phyloP scores from a whole-genome alignment of 306 rosid genomes.

The Prunus davidiana region DNA sequence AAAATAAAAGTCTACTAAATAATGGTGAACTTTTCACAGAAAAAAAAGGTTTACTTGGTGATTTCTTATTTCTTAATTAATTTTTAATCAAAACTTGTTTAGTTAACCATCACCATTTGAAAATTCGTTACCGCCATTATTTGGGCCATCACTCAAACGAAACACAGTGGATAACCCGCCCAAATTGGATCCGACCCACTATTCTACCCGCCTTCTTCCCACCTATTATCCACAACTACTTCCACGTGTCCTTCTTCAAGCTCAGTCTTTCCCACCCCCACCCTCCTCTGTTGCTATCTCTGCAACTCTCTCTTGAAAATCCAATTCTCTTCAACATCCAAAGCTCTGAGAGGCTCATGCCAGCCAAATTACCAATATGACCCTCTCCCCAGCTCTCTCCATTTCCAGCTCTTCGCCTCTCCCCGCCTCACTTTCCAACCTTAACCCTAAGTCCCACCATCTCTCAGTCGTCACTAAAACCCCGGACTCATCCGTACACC shows the following conservation, averaged over 20 bases:
- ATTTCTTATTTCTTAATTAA: too few relatives aligned
- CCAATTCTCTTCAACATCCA: neutral
- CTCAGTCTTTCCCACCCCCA: constrained; percentile 6
- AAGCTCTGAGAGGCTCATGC: constrained; percentile 29
- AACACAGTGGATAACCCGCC: constrained; percentile 10
- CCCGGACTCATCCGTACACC: neutral
- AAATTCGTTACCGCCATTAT: constrained; percentile 37
- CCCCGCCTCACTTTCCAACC: constrained; percentile 33
- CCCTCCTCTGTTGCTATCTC: constrained; percentile 16
- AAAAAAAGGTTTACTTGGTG: too few relatives aligned
- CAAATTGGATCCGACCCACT: neutral
- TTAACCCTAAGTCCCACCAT: constrained; percentile 24
- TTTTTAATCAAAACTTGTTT: too few relatives aligned
- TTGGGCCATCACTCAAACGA: neutral
- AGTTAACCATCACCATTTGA: constrained; percentile 1
- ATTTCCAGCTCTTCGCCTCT: constrained; percentile 45
- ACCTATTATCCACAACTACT: constrained; percentile 55
- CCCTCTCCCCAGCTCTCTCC: constrained; percentile 45
- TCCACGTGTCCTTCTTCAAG: constrained; percentile 61
- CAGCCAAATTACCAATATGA: constrained; percentile 42
- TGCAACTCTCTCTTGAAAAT: constrained; percentile 19
- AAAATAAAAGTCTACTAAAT: too few relatives aligned
- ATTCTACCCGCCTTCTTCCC: constrained; percentile 1
- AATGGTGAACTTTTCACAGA: too few relatives aligned
- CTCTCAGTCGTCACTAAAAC: constrained; percentile 28